Percentiles rank a stretch among this genome's conserved stretches.
Conservation (phyloP, 2,329 filamentous ascomycete genomes). For the Cladophialophora psammophila region DNA sequence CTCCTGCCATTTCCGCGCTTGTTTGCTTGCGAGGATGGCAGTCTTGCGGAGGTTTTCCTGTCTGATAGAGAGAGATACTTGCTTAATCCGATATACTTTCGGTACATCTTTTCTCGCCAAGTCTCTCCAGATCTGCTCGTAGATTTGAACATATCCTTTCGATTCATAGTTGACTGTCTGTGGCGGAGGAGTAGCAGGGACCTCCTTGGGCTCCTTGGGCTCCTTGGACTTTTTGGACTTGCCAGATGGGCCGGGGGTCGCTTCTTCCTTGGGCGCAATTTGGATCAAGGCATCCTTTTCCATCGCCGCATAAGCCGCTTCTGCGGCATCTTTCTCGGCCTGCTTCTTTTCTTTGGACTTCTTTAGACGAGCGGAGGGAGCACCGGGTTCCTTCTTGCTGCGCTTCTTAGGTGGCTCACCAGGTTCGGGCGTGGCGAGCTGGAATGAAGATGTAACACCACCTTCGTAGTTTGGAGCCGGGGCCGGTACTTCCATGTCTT, state of each 20-base stretch:
- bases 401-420: slow-evolving; percentile 60
- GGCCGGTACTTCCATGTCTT: slow-evolving; percentile 77
- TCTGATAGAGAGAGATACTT: slow-evolving; percentile 83
- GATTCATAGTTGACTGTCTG: slow-evolving; percentile 76
- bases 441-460: slow-evolving; percentile 84
- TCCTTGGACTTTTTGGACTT: slow-evolving; percentile 50
- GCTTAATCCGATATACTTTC: slow-evolving; percentile 88
- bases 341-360: slow-evolving; percentile 83
- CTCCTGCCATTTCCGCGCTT: slow-evolving; percentile 95
- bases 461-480: slow-evolving; percentile 83
- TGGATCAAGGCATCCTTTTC: slow-evolving; percentile 54
- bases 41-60: slow-evolving; percentile 98
- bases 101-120: slow-evolving; percentile 91
- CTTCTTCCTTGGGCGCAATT: slow-evolving; percentile 67
- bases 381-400: slow-evolving; percentile 60
- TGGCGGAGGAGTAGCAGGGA: slow-evolving; percentile 54
- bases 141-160: slow-evolving; percentile 95
- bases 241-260: slow-evolving; percentile 52
- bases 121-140: slow-evolving; percentile 96
- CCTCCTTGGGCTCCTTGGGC: slow-evolving; percentile 37
- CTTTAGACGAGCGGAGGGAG: slow-evolving; percentile 70
- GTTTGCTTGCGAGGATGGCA: slow-evolving; percentile 93
- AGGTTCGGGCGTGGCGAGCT: slow-evolving; percentile 65
- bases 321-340: slow-evolving; percentile 76
- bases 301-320: slow-evolving; percentile 80